Percentiles rank a stretch among this genome's conserved stretches.
Evolutionary conservation across 2,329 filamentous ascomycete species (phyloP).

Genomic region (Aspergillus phoenicis): DNA sequence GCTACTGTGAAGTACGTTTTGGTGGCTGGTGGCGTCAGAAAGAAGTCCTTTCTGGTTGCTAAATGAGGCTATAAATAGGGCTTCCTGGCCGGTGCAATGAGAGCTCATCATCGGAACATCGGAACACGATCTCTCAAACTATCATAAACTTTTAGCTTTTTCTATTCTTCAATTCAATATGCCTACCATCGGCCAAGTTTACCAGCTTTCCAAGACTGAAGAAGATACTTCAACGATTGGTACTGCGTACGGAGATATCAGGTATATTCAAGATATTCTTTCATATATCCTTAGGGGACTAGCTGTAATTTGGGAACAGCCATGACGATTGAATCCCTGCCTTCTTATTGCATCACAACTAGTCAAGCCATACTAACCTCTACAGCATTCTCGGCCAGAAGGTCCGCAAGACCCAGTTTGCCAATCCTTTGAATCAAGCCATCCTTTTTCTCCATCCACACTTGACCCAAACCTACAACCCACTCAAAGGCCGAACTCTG

Average conservation of each 20-base stretch:
- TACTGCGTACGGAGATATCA: background rate
- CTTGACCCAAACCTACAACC: background rate
- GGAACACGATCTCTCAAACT: background rate
- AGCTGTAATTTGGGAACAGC: background rate
- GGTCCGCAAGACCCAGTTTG: background rate
- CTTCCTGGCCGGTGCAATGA: background rate
- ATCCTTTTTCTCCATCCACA: background rate
- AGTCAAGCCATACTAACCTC: background rate
- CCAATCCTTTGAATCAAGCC: background rate
- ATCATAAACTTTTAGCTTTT: background rate
- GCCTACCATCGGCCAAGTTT: background rate
- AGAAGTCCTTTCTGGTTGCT: background rate
- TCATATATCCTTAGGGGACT: background rate
- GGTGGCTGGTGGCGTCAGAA: background rate
- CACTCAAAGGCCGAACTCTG: background rate
- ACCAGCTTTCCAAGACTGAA: background rate
- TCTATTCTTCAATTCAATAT: background rate
- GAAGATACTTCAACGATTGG: background rate
- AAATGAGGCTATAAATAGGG: background rate
- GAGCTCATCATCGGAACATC: background rate
- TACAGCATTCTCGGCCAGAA: background rate
- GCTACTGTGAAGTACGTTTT: no score
- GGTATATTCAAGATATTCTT: background rate
- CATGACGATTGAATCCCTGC: background rate
- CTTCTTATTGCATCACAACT: background rate